These are phyloP conservation scores for Argentina anserina DNA, from an alignment of 306 rosid genomes.

Conservation along the genomic window DNA sequence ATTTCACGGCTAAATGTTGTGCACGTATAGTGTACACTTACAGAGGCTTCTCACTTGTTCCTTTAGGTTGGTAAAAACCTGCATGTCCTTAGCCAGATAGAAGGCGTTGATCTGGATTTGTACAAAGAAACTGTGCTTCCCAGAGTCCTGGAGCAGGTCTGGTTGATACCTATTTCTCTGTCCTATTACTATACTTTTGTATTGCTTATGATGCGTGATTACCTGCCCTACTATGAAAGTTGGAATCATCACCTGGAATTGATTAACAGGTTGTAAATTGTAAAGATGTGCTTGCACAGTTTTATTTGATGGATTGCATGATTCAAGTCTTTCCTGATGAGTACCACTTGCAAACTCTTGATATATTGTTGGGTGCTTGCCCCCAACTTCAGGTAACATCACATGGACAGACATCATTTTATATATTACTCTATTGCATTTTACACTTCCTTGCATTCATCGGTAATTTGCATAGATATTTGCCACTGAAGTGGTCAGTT, in stretches of 20 bases:
- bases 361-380: slow-evolving; percentile 83
- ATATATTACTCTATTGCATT: not conserved
- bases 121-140: slow-evolving; percentile 94
- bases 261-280: slow-evolving; percentile 84
- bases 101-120: slow-evolving; percentile 95
- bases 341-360: slow-evolving; percentile 97
- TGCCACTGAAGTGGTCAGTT: not conserved
- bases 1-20: slow-evolving; percentile 49
- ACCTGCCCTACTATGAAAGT: slow-evolving; percentile 13
- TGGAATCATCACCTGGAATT: slow-evolving; percentile 15
- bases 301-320: slow-evolving; percentile 93
- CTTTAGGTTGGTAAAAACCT: slow-evolving; percentile 97
- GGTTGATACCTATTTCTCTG: slow-evolving; percentile 17
- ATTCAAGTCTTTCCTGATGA: slow-evolving; percentile 98
- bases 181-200: slow-evolving; percentile 10
- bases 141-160: slow-evolving; percentile 93
- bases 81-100: slow-evolving; percentile 95
- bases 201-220: not conserved
- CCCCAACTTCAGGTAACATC: slow-evolving; percentile 87
- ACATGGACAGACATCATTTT: not conserved
- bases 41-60: slow-evolving; percentile 51
- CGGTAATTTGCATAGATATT: slow-evolving; percentile 9
- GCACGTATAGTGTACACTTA: slow-evolving; percentile 50
- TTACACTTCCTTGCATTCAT: not conserved
- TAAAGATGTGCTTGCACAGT: slow-evolving; percentile 93